phyloP scores from a whole-genome alignment of 805 yeast genomes.

The Torulaspora franciscae region DNA sequence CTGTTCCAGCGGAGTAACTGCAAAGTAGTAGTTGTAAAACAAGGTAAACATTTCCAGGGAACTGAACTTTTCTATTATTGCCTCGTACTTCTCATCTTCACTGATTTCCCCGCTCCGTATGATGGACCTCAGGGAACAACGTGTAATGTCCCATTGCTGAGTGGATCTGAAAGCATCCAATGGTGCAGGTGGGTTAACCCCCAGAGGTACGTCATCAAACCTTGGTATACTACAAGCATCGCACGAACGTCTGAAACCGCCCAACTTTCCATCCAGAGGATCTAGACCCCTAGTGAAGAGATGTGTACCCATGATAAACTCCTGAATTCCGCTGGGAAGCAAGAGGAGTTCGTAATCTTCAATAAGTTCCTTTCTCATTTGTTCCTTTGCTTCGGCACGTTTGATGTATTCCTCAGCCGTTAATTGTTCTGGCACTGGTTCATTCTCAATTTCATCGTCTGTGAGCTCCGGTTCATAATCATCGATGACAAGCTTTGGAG shows the following conservation, averaged over 20 bases:
- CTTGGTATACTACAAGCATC: conserved; percentile 29
- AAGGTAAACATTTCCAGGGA: conserved; percentile 36
- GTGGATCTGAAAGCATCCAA: conserved; percentile 35
- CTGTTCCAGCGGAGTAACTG: conserved; percentile 41
- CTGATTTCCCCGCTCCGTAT: conserved; percentile 6
- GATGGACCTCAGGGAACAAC: conserved; percentile 20
- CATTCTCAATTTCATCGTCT: conserved; percentile 28
- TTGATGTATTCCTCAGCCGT: conserved; percentile 15
- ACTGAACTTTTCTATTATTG: conserved; percentile 28
- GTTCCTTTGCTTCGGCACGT: conserved; percentile 9
- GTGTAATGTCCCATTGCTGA: conserved; percentile 34
- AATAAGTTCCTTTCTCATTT: conserved; percentile 14
- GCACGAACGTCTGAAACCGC: conserved; percentile 30
- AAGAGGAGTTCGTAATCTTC: conserved; percentile 22
- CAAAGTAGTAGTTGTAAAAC: conserved; percentile 44
- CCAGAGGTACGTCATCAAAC: conserved; percentile 24
- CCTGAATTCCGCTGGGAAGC: conserved; percentile 35
- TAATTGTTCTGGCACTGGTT: conserved; percentile 14
- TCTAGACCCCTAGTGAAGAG: conserved; percentile 23
- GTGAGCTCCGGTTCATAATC: conserved; percentile 24
- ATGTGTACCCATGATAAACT: conserved; percentile 32
- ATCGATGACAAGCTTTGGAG: conserved; percentile 12
- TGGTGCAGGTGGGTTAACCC: conserved; percentile 36
- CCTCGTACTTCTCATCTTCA: conserved; percentile 8
- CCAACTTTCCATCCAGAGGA: conserved; percentile 23